Conservation (phyloP, 108 stramenopile genomes). For the Nitzschia putrida region DNA sequence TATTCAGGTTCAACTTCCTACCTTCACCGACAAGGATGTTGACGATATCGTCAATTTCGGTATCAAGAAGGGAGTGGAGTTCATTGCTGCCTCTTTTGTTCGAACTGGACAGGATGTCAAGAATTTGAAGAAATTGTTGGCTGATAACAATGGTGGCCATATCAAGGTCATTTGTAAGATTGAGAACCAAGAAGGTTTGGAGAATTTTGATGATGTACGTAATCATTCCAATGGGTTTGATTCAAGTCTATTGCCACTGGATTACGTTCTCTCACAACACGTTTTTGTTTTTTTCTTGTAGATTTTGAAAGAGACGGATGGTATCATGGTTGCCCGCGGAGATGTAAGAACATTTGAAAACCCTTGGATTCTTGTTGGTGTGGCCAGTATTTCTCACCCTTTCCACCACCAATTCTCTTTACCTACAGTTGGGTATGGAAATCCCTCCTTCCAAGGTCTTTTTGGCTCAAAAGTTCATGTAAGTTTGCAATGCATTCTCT, state of each 20-base stretch:
- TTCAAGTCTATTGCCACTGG: no score
- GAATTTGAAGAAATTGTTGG: slow-evolving; percentile 85
- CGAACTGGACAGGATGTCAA: slow-evolving; percentile 87
- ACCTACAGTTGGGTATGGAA: slow-evolving; percentile 98
- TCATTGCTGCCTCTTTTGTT: slow-evolving; percentile 97
- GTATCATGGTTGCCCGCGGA: slow-evolving; percentile 98
- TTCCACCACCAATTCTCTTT: slow-evolving; percentile 32
- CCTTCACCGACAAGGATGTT: slow-evolving; percentile 92
- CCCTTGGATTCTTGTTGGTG: background rate
- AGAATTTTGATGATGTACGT: slow-evolving; percentile 87
- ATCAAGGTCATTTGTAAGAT: slow-evolving; percentile 98
- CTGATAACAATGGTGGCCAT: slow-evolving; percentile 73
- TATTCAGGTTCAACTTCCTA: slow-evolving; percentile 71
- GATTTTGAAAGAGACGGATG: slow-evolving; percentile 88
- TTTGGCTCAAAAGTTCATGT: slow-evolving; percentile 92
- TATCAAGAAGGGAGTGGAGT: slow-evolving; percentile 88
- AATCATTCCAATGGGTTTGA: no score
- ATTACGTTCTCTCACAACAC: background rate
- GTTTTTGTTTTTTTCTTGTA: background rate
- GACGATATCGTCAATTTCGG: slow-evolving; percentile 90
- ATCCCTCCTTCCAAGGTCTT: slow-evolving; percentile 95
- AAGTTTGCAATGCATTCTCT: slow-evolving; percentile 37
- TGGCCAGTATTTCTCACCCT: background rate
- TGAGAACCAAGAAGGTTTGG: slow-evolving; percentile 93
- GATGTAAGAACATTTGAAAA: slow-evolving; percentile 80